Conservation (phyloP, 306 rosid species). For the Carpinus viminea region DNA sequence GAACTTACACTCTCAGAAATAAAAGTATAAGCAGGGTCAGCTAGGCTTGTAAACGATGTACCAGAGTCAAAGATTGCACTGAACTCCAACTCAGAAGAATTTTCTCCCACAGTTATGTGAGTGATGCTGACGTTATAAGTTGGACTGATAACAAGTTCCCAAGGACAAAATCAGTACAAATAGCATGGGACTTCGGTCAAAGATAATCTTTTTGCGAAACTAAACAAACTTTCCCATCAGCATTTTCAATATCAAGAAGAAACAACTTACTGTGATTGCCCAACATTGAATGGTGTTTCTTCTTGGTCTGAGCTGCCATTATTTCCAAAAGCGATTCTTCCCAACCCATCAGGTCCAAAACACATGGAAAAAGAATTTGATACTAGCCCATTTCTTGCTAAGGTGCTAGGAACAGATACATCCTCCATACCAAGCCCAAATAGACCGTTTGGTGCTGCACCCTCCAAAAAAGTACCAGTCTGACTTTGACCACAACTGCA, state of each 20-base stretch:
- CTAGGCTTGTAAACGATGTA: conserved; percentile 79
- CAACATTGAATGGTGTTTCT: conserved; percentile 67
- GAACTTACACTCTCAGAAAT: conserved; percentile 59
- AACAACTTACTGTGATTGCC: conserved; percentile 48
- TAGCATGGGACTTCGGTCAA: conserved; percentile 12
- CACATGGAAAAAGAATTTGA: conserved; percentile 91
- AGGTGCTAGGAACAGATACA: conserved; percentile 77
- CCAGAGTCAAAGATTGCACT: conserved; percentile 84
- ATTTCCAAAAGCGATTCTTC: conserved; percentile 86
- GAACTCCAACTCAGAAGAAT: conserved; percentile 44
- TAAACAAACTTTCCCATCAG: not conserved
- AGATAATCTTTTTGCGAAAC: conserved; percentile 8
- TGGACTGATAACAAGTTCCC: conserved; percentile 47
- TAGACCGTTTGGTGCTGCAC: conserved; percentile 88
- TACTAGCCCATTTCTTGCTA: conserved; percentile 58
- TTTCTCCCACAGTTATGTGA: conserved; percentile 53
- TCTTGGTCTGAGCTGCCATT: conserved; percentile 57
- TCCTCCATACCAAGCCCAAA: conserved; percentile 78
- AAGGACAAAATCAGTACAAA: conserved; percentile 26
- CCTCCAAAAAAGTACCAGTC: conserved; percentile 64
- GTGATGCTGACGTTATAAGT: conserved; percentile 73
- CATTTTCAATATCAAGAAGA: not conserved
- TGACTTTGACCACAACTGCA: conserved; percentile 87
- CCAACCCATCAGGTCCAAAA: conserved; percentile 61
- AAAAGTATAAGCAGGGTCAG: conserved; percentile 68